Base-by-base conservation (phyloP, 768 basidiomycete species). In the Collybia nuda region DNA sequence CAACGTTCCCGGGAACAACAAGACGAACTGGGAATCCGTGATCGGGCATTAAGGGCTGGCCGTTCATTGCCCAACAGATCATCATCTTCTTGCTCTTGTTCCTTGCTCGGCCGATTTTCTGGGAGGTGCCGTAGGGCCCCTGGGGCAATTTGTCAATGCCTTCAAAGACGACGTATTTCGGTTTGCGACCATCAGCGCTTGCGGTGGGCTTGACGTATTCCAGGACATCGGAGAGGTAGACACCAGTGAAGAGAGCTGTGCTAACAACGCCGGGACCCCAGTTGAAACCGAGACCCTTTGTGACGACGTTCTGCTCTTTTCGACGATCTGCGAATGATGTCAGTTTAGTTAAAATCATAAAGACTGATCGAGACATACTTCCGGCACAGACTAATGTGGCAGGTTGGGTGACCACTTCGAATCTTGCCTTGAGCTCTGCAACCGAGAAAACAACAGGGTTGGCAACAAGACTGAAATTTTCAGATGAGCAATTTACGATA, bases 21-120 rank as follows among this genome's bases (percentile, higher is more conserved):
- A 84, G 62, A n/a, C 85, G 73, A n/a, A 86, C 57, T 0, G 85
- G 85, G 55, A 74, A 84, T 12, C 85, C 85, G 52, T 87, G 85
- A 55, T 86, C 84, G 4, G 82, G 82, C 40, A 76, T 74, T 5
- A 86, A 68, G 55, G 76, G 73, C 21, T 75, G 62, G 1, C 83
- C 83, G 50, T 85, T 85, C 82, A 85, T 84, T 14, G 71, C 76
- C 80, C 81, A 66, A 56, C 69, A 53, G 17, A 81, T 63, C 44
- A 85, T 62, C 75, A 84, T 83, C 0, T 80, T 79, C 54, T 68
- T 71, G 17, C 70, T 67, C 50, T 60, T 68, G 60, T 73, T 69
- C 45, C 61, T 48, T 39, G 80, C 76, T 77, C 78, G 79, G 24
- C 67, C 69, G 24, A 80, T 54, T 11, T 66, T 61, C 56, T 77